Conservation (phyloP, 441 rosid species). For the Macaranga tanarius region DNA sequence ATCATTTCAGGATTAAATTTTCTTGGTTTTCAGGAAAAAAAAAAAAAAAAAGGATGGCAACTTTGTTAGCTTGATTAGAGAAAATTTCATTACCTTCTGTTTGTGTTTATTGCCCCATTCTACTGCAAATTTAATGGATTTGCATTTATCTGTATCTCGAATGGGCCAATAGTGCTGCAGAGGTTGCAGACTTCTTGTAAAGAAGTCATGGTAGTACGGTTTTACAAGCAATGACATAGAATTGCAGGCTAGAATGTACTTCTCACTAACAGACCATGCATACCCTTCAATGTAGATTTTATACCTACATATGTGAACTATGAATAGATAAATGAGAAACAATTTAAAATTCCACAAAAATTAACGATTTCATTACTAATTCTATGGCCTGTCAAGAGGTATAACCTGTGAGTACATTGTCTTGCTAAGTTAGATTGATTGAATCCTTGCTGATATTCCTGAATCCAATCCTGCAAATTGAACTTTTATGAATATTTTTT, state of each 20-base stretch:
- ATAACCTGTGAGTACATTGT: conserved; percentile 70
- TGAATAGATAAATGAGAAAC: background rate
- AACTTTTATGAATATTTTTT: no score
- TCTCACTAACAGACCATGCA: conserved; percentile 91
- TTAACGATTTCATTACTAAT: no score
- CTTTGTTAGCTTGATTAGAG: no score
- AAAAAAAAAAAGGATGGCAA: no score
- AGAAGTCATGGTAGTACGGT: conserved; percentile 69
- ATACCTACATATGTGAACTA: conserved; percentile 40
- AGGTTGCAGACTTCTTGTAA: conserved; percentile 66
- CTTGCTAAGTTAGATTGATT: conserved; percentile 55
- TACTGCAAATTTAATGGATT: conserved; percentile 72
- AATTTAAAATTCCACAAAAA: no score
- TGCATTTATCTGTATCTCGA: conserved; percentile 49
- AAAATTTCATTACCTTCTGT: conserved; percentile 43
- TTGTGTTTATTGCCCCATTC: conserved; percentile 76
- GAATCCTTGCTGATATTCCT: conserved; percentile 57
- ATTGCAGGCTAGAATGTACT: conserved; percentile 76
- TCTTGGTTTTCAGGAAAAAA: background rate
- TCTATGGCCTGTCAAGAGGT: background rate
- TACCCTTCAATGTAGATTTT: conserved; percentile 80
- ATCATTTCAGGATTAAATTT: background rate
- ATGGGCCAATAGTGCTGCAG: conserved; percentile 84
- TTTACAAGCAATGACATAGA: conserved; percentile 55
- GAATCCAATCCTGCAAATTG: conserved; percentile 62